These are phyloP conservation scores for Picea glauca DNA, from an alignment of 75 land plant genomes.

Conservation along the genomic window DNA sequence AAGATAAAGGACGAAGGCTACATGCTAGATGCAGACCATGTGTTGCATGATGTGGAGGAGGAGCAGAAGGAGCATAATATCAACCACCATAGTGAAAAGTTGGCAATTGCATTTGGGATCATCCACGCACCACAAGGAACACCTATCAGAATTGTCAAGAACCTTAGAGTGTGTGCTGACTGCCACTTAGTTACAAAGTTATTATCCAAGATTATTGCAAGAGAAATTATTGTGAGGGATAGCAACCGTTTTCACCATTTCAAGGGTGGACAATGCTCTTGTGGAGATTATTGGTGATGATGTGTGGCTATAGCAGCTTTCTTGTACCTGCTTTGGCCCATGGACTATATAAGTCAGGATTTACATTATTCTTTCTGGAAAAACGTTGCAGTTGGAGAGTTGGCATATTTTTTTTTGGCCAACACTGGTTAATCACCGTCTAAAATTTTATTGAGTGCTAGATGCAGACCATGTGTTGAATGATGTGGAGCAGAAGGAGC, in stretches of 20 bases:
- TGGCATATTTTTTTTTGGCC: no score
- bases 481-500: slow-evolving; percentile 9
- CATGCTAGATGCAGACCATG: slow-evolving; percentile 4
- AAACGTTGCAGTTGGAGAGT: no score
- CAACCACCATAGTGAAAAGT: slow-evolving; percentile 15
- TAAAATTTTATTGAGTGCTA: neutral
- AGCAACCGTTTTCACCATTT: slow-evolving; percentile 17
- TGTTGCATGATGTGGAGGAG: slow-evolving; percentile 3
- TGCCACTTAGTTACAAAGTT: slow-evolving; percentile 15
- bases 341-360: no score
- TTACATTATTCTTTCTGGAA: no score
- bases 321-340: no score
- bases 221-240: slow-evolving; percentile 17
- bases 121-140: slow-evolving; percentile 9
- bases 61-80: slow-evolving; percentile 12
- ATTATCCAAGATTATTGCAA: slow-evolving; percentile 7
- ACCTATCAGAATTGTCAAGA: slow-evolving; percentile 12
- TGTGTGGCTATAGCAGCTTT: neutral
- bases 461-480: neutral
- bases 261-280: slow-evolving; percentile 12
- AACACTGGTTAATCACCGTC: no score
- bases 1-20: slow-evolving; percentile 13
- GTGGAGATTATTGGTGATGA: slow-evolving; percentile 11
- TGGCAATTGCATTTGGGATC: slow-evolving; percentile 17
- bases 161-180: slow-evolving; percentile 18